A percentile compares a stretch with the other conserved stretches of the same genome.
Evolutionary conservation across 306 rosid genomes (phyloP).

Genomic region (Malus domestica): ASM211411v1 NC_041790.1:6711501-6712000

Average conservation of each 20-base stretch:
- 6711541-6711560: slow-evolving; percentile 72
- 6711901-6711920: slow-evolving; percentile 64
- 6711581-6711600: slow-evolving; percentile 44
- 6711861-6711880: slow-evolving; percentile 79
- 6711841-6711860: slow-evolving; percentile 53
- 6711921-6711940: slow-evolving; percentile 75
- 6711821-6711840: slow-evolving; percentile 55
- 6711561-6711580: slow-evolving; percentile 87
- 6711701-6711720: slow-evolving; percentile 76
- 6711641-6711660: slow-evolving; percentile 78
- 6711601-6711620: slow-evolving; percentile 63
- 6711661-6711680: slow-evolving; percentile 85
- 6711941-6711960: slow-evolving; percentile 79
- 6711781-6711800: slow-evolving; percentile 82
- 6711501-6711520: slow-evolving; percentile 35
- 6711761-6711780: slow-evolving; percentile 79
- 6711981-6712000: slow-evolving; percentile 91
- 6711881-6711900: slow-evolving; percentile 75
- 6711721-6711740: slow-evolving; percentile 67
- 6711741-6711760: slow-evolving; percentile 68
- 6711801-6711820: slow-evolving; percentile 55
- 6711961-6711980: slow-evolving; percentile 71
- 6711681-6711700: slow-evolving; percentile 76
- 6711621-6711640: slow-evolving; percentile 65
- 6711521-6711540: slow-evolving; percentile 49